Evolutionary conservation across 2,329 filamentous ascomycete species (phyloP).

Genomic region (Cryphonectria carpinicola): DNA sequence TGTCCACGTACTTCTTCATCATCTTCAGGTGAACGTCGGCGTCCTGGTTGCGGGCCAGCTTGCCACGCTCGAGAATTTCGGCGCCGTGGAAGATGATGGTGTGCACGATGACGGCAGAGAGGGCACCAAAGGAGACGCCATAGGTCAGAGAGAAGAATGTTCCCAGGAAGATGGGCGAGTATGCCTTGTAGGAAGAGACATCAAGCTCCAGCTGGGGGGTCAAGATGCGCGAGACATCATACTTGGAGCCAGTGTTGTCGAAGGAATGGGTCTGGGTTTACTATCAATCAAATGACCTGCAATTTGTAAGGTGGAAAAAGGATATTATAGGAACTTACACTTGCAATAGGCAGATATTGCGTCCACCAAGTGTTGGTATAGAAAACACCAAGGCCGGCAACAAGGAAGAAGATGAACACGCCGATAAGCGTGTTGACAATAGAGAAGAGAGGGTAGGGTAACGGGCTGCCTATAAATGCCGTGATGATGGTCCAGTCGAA

Average conservation of each 20-base stretch:
- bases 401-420: slow-evolving; percentile 23
- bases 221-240: slow-evolving; percentile 20
- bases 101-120: slow-evolving; percentile 26
- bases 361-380: slow-evolving; percentile 25
- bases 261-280: slow-evolving; percentile 13
- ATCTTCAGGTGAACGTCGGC: slow-evolving; percentile 30
- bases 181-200: slow-evolving; percentile 21
- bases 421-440: slow-evolving; percentile 24
- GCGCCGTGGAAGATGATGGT: slow-evolving; percentile 32
- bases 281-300: too few species aligned
- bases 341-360: slow-evolving; percentile 23
- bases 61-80: slow-evolving; percentile 33
- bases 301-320: too few species aligned
- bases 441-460: slow-evolving; percentile 21
- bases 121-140: slow-evolving; percentile 23
- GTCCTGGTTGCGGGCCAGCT: slow-evolving; percentile 28
- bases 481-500: slow-evolving; percentile 28
- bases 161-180: slow-evolving; percentile 23
- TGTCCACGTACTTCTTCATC: slow-evolving; percentile 29
- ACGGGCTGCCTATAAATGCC: slow-evolving; percentile 22
- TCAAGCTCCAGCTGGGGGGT: slow-evolving; percentile 21
- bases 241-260: slow-evolving; percentile 19
- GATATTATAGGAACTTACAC: neutral
- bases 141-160: slow-evolving; percentile 24
- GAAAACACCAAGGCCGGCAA: slow-evolving; percentile 19